phyloP scores from a whole-genome alignment of 345 rosid species.

The Eucalyptus cloeziana region DNA sequence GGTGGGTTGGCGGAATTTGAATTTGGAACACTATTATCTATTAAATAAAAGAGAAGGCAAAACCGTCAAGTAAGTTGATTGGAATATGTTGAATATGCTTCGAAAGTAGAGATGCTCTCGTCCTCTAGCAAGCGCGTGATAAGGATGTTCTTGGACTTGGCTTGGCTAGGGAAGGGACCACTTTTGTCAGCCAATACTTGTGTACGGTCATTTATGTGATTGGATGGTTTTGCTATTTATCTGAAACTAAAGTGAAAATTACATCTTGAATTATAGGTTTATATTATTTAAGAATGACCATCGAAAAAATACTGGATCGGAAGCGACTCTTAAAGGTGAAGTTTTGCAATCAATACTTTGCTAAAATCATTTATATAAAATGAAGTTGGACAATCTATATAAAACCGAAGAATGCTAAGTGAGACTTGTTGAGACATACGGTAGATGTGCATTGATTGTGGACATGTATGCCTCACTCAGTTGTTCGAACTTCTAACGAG shows the following conservation, averaged over 20 bases:
- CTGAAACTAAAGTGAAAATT: neutral
- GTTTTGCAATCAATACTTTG: neutral
- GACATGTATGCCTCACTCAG: neutral
- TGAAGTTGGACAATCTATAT: neutral
- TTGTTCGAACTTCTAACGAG: neutral
- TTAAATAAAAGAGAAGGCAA: neutral
- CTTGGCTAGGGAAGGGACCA: neutral
- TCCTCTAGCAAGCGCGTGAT: neutral
- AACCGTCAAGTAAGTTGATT: conserved; percentile 21
- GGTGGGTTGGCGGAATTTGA: neutral
- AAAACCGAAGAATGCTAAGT: neutral
- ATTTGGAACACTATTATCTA: neutral
- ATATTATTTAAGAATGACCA: neutral
- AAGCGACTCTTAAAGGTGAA: neutral
- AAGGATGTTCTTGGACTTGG: neutral
- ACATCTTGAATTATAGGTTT: neutral
- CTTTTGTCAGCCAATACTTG: neutral
- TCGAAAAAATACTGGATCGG: neutral
- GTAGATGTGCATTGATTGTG: neutral
- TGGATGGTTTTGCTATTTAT: neutral
- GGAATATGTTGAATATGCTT: neutral
- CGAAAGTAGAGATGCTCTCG: neutral
- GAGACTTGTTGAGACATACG: neutral
- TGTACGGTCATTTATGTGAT: neutral
- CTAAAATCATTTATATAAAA: neutral